Evolutionary conservation across 2,329 filamentous ascomycete genomes (phyloP).

Genomic region (Thielaviopsis punctulata): DNA sequence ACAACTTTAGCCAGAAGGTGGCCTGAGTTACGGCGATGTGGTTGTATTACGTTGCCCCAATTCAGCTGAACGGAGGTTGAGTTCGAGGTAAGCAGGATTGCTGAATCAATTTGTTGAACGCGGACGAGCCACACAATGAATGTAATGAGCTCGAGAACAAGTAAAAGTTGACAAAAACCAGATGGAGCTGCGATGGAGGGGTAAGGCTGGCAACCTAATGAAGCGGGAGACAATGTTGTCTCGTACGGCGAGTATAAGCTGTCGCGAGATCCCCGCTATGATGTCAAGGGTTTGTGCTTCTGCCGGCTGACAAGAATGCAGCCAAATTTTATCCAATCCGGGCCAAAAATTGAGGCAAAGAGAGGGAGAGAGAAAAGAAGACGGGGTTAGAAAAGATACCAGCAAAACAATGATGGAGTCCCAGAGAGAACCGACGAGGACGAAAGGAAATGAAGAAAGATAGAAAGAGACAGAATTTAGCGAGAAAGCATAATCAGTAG

Average conservation of each 20-base stretch:
- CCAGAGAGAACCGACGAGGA: neutral
- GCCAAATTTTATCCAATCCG: too few species aligned
- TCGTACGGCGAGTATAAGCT: neutral
- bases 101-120: neutral
- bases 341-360: too few species aligned
- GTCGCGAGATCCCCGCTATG: constrained; percentile 11
- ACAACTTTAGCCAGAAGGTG: neutral
- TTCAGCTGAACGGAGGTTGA: neutral
- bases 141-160: neutral
- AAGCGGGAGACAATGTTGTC: neutral
- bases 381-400: neutral
- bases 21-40: neutral
- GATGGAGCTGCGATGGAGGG: neutral
- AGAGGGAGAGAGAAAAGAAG: neutral
- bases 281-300: constrained; percentile 8
- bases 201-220: constrained; percentile 3
- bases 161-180: neutral
- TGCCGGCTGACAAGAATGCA: neutral
- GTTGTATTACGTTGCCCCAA: neutral
- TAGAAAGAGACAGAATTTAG: neutral
- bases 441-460: neutral
- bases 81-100: neutral
- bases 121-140: neutral
- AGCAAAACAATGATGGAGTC: neutral
- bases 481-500: neutral